These are phyloP conservation scores for Globisporangium viniferum DNA, from an alignment of 352 stramenopile genomes.

Conservation along the genomic window DNA sequence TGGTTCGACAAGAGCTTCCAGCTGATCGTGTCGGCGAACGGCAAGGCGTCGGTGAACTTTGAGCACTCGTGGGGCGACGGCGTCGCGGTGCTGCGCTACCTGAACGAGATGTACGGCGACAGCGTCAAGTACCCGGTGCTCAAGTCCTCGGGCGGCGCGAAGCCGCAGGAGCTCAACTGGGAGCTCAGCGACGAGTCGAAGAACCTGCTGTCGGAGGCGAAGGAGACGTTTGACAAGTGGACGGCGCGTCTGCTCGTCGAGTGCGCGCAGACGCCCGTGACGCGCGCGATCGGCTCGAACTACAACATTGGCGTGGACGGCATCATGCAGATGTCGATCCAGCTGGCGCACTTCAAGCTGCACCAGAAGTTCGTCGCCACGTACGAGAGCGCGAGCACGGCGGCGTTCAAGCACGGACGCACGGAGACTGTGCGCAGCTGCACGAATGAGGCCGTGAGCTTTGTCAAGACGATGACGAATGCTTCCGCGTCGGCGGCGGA, in stretches of 20 bases:
- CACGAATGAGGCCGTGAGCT: conserved; percentile 80
- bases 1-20: conserved; percentile 94
- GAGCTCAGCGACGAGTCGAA: conserved; percentile 56
- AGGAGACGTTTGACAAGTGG: conserved; percentile 71
- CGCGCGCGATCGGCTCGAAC: conserved; percentile 48
- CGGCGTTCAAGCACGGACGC: conserved; percentile 89
- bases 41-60: conserved; percentile 84
- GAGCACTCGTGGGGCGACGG: conserved; percentile 90
- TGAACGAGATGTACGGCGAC: conserved; percentile 87
- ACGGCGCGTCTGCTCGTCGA: conserved; percentile 57
- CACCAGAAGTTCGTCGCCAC: conserved; percentile 82
- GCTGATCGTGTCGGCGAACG: conserved; percentile 81
- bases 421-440: conserved; percentile 89
- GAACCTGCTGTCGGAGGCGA: conserved; percentile 62
- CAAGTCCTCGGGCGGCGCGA: conserved; percentile 21
- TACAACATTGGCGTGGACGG: conserved; percentile 85
- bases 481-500: conserved; percentile 44
- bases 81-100: conserved; percentile 83
- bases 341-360: conserved; percentile 85
- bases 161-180: conserved; percentile 54
- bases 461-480: conserved; percentile 73
- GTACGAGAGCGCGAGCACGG: conserved; percentile 88
- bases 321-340: conserved; percentile 91
- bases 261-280: conserved; percentile 73
- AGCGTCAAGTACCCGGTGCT: conserved; percentile 74